Evolutionary conservation across 2,329 filamentous ascomycete genomes (phyloP), one percentile per base, ranked within the genome.

Genomic region (Aureobasidium sp.): DNA sequence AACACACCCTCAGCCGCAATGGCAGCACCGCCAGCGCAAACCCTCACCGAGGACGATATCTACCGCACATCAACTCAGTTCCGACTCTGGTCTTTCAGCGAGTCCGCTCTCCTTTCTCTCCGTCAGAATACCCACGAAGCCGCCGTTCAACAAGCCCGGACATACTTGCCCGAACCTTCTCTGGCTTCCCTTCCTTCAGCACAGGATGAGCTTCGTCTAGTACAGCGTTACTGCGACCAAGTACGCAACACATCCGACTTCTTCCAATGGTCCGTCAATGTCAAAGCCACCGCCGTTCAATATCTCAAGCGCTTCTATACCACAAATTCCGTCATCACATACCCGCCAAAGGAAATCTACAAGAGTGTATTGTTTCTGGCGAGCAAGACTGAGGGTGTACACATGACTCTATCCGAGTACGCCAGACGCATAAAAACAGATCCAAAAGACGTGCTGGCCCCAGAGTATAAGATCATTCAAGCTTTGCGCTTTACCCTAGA

Each of bases 231-330:
- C 72, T 87, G 85, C 72, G 79, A 82, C 65, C 80, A 68, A 47
- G 66, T 73, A 12, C 66, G 67, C 47, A 66, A 64, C 23, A 71
- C 86, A 29, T 84, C 82, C 2, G 80, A 84, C 62, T 81, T 83
- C 67, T 83, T 87, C 69, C 80, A 82, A 58, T 80, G 86, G 64
- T 83, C 82, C 12, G 82, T 80, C 36, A 81, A 82, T 63, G 83
- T 87, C 27, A 83, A 84, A 68, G 86, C 88, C 29, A 96, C 92
- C 7, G 90, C 91, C 3, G 89, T 93, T 64, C 86, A 95, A 71
- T 97, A 95, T 73, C 83, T 99, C 64, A 89, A 90, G 62, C 89
- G 94, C 63, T 97, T 99, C 81, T 99, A 97, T 78, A 83, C 96
- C 41, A 93, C 89, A 70, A 96, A 97, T 76, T 95, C 90, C 44